phyloP scores from a whole-genome alignment of 371 early-diverging fungal genomes.

The Rhizopus delemar region DNA sequence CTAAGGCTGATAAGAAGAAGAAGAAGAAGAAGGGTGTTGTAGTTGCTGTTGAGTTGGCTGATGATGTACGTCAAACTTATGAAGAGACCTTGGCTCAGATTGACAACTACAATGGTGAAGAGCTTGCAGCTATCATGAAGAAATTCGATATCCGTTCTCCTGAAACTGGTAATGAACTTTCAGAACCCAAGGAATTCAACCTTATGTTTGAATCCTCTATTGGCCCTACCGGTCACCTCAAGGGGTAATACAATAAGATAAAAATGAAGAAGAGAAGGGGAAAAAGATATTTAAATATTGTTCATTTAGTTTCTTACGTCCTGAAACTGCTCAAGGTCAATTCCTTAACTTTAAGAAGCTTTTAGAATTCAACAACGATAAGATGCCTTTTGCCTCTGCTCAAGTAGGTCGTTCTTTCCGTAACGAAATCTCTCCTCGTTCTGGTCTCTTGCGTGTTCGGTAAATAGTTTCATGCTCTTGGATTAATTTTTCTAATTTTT shows the following conservation, averaged over 20 bases:
- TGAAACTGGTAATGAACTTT: slow-evolving; percentile 89
- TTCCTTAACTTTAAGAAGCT: slow-evolving; percentile 98
- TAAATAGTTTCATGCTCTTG: slow-evolving; percentile 27
- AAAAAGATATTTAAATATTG: not conserved
- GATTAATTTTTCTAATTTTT: slow-evolving; percentile 1
- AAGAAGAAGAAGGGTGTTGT: slow-evolving; percentile 67
- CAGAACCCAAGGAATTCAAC: slow-evolving; percentile 95
- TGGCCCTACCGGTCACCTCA: slow-evolving; percentile 96
- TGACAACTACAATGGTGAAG: slow-evolving; percentile 90
- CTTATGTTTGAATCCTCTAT: slow-evolving; percentile 99
- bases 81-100: slow-evolving; percentile 89
- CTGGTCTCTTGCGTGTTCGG: slow-evolving; percentile 97
- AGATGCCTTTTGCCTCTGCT: slow-evolving; percentile 99
- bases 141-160: slow-evolving; percentile 90
- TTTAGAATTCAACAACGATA: slow-evolving; percentile 97
- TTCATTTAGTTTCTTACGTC: slow-evolving; percentile 83
- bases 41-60: slow-evolving; percentile 69
- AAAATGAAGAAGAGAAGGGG: not conserved
- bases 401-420: slow-evolving; percentile 99
- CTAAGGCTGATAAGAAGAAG: slow-evolving; percentile 71
- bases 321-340: slow-evolving; percentile 99
- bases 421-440: slow-evolving; percentile 99
- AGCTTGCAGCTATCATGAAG: slow-evolving; percentile 86
- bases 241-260: slow-evolving; percentile 59
- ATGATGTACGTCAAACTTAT: slow-evolving; percentile 69